Evolutionary conservation across 768 basidiomycete species (phyloP).

Genomic region (Mycena maculata): DNA sequence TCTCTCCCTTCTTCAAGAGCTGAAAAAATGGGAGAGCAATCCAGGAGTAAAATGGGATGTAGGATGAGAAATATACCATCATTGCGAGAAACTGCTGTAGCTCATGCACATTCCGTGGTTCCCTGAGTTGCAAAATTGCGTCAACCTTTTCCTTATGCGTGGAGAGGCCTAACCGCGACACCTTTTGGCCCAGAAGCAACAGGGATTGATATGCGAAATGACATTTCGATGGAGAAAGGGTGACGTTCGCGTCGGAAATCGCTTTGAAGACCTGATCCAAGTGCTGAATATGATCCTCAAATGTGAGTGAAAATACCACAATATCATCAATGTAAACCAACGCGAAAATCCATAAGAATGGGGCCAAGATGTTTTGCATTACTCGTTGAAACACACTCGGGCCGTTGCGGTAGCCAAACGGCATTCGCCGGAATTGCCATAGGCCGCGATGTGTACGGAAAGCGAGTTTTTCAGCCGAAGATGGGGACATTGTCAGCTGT

Average conservation of each 20-base stretch:
- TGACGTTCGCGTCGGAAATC: slow-evolving; percentile 43
- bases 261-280: slow-evolving; percentile 44
- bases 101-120: slow-evolving; percentile 41
- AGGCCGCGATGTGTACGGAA: slow-evolving; percentile 53
- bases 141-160: not conserved
- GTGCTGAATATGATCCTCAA: slow-evolving; percentile 26
- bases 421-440: slow-evolving; percentile 54
- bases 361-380: slow-evolving; percentile 51
- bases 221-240: slow-evolving; percentile 49
- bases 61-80: slow-evolving; percentile 20
- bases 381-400: slow-evolving; percentile 54
- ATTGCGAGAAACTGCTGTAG: slow-evolving; percentile 34
- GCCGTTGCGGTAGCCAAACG: slow-evolving; percentile 50
- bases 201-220: slow-evolving; percentile 48
- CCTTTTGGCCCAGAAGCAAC: slow-evolving; percentile 52
- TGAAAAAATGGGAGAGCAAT: slow-evolving; percentile 47
- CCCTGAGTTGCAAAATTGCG: slow-evolving; percentile 44
- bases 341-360: slow-evolving; percentile 51
- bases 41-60: slow-evolving; percentile 41
- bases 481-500: not conserved
- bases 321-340: slow-evolving; percentile 58
- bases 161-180: slow-evolving; percentile 51
- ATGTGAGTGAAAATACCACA: slow-evolving; percentile 42
- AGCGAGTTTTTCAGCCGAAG: slow-evolving; percentile 40
- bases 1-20: slow-evolving; percentile 43